Evolutionary conservation across 257 asterid genomes (phyloP).

Genomic region (Plectranthus barbatus): DNA sequence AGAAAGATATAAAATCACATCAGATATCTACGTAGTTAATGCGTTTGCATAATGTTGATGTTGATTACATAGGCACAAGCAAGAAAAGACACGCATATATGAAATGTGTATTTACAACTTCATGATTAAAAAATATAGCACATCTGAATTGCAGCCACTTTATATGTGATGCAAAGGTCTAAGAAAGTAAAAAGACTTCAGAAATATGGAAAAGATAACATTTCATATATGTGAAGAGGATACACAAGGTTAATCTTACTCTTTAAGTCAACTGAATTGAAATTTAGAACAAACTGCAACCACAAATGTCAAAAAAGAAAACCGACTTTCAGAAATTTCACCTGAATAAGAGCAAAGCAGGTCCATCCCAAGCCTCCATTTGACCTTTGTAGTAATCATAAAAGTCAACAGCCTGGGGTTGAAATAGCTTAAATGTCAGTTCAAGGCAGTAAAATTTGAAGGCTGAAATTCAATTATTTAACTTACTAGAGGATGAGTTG

Average conservation of each 20-base stretch:
- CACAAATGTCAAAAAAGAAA: constrained; percentile 8
- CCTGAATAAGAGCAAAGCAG: constrained; percentile 98
- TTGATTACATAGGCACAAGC: constrained; percentile 5
- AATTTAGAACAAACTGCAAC: constrained; percentile 2
- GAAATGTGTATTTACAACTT: constrained; percentile 2
- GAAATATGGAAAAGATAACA: neutral
- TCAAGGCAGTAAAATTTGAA: neutral
- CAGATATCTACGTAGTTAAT: neutral
- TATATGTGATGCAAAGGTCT: neutral
- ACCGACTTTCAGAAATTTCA: constrained; percentile 30
- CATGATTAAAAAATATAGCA: neutral
- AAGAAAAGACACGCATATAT: neutral
- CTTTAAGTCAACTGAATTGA: neutral
- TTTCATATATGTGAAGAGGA: neutral
- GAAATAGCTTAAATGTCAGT: too few species aligned
- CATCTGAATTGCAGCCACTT: neutral
- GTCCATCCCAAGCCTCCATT: constrained; percentile 99
- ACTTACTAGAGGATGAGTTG: neutral
- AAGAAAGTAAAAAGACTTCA: neutral
- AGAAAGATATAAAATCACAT: neutral
- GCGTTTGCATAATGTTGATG: neutral
- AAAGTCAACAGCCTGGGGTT: constrained; percentile 77
- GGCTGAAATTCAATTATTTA: neutral
- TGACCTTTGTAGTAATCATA: constrained; percentile 98
- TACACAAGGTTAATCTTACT: constrained; percentile 13